Base-by-base conservation (phyloP, 257 asterid species). In the Scutellaria barbata region DNA sequence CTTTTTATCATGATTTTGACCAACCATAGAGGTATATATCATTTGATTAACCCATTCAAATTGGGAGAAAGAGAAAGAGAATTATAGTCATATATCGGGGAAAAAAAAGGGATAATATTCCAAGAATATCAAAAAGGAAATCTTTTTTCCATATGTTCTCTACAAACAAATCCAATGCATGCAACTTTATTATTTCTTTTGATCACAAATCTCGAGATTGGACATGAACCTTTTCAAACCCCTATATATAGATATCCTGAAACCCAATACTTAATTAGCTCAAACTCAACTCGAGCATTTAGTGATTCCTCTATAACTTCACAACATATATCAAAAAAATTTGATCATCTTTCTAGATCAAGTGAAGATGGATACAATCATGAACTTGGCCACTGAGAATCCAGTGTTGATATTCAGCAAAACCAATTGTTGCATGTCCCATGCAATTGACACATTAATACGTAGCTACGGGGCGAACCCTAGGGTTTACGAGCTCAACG, bases 361-460 rank as follows among this genome's bases (percentile, higher is more conserved):
- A 60, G 1, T 2, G 17, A 16, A 14, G 14, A 13, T 88, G 96
- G 85, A 81, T 12, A 62, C 37, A n/a, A 66, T 83, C 62, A 74
- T 14, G 85, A 63, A 63, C 25, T 53, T 89, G 70, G 90, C 75
- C 10, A 54, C 72, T 5, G 84, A 82, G 35, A 71, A 74, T 33
- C 74, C 96, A 10, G 85, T 83, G 71, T 91, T 89, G 78, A 85
- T 89, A 39, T 85, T 86, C 81, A 87, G 79, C 78, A 87, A 87
- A 68, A 82, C 73, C 39, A 69, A 10, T 55, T 89, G 89, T 59
- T 77, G 89, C 88, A 85, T 86, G 16, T 83, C 87, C 0, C 81
- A 89, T 57, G 47, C 85, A 16, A 82, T 89, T 7, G 69, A 74
- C 39, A 76, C 69, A 35, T 60, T 89, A 17, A 77, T 89, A 11